Base-by-base conservation (phyloP, 352 stramenopile species). In the Peronospora tabacina region DNA sequence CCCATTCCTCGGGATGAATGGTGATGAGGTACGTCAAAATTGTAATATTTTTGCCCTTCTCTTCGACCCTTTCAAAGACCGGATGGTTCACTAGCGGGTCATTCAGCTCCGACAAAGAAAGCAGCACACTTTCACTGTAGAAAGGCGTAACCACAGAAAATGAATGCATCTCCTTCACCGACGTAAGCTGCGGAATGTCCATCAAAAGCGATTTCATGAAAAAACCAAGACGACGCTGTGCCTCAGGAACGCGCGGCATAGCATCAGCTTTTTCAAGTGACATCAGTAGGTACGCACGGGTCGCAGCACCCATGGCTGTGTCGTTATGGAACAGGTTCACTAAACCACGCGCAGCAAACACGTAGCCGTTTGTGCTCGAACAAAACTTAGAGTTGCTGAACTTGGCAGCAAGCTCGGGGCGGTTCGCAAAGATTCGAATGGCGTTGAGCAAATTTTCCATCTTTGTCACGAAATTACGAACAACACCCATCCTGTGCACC, bases 121-220 rank as follows among this genome's bases (percentile, higher is more conserved):
- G 75, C 28, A 89, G 35, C 22, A 89, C 78, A 44, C 57, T 81
- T 55, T 89, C 78, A 56, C 62, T 72, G 62, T 89, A 89, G 42
- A 85, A 89, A 49, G 78, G 78, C 1, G 78, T 89, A 55, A 89
- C 74, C 10, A 89, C 78, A 15, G 73, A 87, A 52, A 89, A 89
- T 17, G 78, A 89, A n/a, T 68, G 73, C 75, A 87, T 87, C 39
- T 89, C 78, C 55, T 85, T 86, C 36, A 89, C 76, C 11, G 78
- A 69, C 7, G 52, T 62, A 40, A 89, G 52, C 49, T 87, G 72
- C 30, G 78, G 78, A 45, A 89, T 89, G 32, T 87, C 72, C 78
- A 89, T 89, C 36, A 83, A 40, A 39, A 89, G 63, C 19, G 75
- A 86, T 40, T 87, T 85, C 70, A 89, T 80, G 44, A 89, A 89